phyloP scores from a whole-genome alignment of 2,329 filamentous ascomycete genomes.

The Nothopassalora personata region DNA sequence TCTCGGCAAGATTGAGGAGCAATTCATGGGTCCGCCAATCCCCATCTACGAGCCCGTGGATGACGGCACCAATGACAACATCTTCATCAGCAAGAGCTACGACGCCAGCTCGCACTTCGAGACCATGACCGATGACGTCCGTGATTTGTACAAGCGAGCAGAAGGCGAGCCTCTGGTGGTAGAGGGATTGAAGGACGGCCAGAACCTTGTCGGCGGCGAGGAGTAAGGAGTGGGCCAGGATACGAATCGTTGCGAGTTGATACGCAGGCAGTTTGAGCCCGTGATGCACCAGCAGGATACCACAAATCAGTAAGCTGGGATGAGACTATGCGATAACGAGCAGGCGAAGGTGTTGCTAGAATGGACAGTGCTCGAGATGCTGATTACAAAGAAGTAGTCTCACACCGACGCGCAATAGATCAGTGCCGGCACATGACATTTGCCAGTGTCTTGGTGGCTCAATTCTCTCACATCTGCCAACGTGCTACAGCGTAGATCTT shows the following conservation, averaged over 20 bases:
- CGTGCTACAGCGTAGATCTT: slow-evolving; percentile 4
- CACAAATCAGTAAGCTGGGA: not conserved
- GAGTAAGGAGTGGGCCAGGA: slow-evolving; percentile 34
- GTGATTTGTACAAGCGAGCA: slow-evolving; percentile 82
- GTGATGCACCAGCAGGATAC: not conserved
- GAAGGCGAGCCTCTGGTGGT: slow-evolving; percentile 82
- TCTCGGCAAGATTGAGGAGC: slow-evolving; percentile 90
- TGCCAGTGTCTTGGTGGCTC: too few species aligned
- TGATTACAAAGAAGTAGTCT: not conserved
- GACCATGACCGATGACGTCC: slow-evolving; percentile 87
- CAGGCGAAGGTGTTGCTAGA: not conserved
- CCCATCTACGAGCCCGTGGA: slow-evolving; percentile 89
- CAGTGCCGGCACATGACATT: not conserved
- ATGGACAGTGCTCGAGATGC: not conserved
- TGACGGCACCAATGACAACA: slow-evolving; percentile 76
- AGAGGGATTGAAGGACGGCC: slow-evolving; percentile 75
- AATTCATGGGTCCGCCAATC: slow-evolving; percentile 90
- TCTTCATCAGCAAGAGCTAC: slow-evolving; percentile 98
- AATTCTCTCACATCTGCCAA: too few species aligned
- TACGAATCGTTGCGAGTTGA: not conserved
- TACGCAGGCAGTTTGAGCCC: not conserved
- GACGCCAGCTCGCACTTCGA: slow-evolving; percentile 98
- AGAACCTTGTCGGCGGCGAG: slow-evolving; percentile 63
- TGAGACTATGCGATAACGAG: not conserved
- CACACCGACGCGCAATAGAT: not conserved